Conservation (phyloP, 2,329 filamentous ascomycete species). For the Westerdykella sp. region DNA sequence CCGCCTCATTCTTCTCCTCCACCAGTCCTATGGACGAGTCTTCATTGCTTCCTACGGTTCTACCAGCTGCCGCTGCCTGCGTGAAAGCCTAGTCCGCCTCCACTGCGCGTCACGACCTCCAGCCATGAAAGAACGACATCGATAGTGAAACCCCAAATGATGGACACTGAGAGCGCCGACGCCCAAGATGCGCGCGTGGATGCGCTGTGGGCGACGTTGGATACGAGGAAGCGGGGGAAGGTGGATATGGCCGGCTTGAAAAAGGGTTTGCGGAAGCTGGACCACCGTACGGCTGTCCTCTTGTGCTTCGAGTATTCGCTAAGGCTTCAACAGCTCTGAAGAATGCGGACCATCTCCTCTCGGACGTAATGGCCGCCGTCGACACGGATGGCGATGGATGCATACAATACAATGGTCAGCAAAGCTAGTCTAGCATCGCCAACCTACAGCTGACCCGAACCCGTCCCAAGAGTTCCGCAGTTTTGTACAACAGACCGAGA, state of each 20-base stretch:
- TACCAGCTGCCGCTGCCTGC: too few species aligned
- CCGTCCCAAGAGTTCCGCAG: constrained; percentile 66
- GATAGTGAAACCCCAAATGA: constrained; percentile 42
- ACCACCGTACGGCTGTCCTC: constrained; percentile 65
- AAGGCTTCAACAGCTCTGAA: constrained; percentile 59
- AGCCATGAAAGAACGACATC: constrained; percentile 35
- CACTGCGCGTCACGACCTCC: constrained; percentile 19
- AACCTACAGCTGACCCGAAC: constrained; percentile 13
- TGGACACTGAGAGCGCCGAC: constrained; percentile 70
- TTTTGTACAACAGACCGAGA: constrained; percentile 84
- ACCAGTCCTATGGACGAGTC: constrained; percentile 11
- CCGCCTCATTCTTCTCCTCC: constrained; percentile 23
- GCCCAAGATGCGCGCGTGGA: constrained; percentile 76
- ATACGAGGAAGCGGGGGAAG: constrained; percentile 68
- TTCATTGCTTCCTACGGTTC: too few species aligned
- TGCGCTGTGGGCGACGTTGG: constrained; percentile 76
- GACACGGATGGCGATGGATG: constrained; percentile 82
- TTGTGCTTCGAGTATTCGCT: constrained; percentile 5
- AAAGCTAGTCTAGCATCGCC: constrained; percentile 3
- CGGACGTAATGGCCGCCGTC: constrained; percentile 72
- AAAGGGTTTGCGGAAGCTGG: constrained; percentile 77
- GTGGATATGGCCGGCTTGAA: constrained; percentile 80
- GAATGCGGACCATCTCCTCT: constrained; percentile 81
- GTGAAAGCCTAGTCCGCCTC: constrained; percentile 2
- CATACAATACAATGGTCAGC: constrained; percentile 79